phyloP scores from a whole-genome alignment of 1,139 yeast species.

The Hansenula lynferdii region DNA sequence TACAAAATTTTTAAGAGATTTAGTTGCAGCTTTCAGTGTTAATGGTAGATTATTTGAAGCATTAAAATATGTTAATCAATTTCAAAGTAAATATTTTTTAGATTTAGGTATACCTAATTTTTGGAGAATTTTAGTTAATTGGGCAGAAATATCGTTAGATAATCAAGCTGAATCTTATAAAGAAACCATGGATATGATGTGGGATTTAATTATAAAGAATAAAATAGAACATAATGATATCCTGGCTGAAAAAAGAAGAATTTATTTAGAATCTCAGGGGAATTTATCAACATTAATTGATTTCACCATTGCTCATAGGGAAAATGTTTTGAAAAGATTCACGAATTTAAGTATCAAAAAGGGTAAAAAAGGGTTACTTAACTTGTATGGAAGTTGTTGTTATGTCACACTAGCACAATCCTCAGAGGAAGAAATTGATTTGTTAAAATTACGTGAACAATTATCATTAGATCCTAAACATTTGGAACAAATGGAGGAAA shows the following conservation, averaged over 20 bases:
- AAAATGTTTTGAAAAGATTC: neutral
- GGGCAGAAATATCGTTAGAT: constrained; percentile 1
- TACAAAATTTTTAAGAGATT: constrained; percentile 6
- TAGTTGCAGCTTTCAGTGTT: constrained; percentile 14
- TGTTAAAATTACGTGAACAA: neutral
- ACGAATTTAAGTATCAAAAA: neutral
- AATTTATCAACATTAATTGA: neutral
- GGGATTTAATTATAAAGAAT: neutral
- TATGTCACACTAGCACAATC: constrained; percentile 4
- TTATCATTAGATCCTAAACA: constrained; percentile 5
- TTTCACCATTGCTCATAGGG: neutral
- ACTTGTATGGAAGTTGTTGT: neutral
- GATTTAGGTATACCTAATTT: constrained; percentile 5
- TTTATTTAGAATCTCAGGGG: neutral
- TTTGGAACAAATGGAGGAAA: neutral
- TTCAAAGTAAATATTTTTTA: constrained; percentile 11
- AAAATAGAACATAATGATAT: neutral
- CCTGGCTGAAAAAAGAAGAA: neutral
- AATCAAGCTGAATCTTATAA: neutral
- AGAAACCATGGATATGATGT: neutral
- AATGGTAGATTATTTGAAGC: constrained; percentile 10
- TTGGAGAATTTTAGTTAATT: constrained; percentile 15
- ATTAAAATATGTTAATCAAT: constrained; percentile 11
- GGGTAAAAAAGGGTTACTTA: neutral
- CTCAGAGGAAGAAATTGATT: constrained; percentile 4